A percentile compares a stretch with the other conserved stretches of the same genome.
Conservation (phyloP, 306 rosid species). For the Argentina anserina region DNA sequence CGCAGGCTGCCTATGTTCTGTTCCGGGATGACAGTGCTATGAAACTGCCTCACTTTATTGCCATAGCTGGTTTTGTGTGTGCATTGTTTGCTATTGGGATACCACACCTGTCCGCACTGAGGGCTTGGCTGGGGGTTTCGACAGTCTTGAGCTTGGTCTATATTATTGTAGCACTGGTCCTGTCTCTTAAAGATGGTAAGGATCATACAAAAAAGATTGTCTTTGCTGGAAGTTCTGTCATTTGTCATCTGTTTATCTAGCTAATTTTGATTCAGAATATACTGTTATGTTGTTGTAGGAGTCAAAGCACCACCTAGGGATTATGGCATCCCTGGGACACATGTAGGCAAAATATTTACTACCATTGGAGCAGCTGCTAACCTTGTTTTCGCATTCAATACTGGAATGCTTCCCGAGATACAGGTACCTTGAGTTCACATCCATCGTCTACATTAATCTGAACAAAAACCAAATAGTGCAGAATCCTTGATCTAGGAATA, state of each 20-base stretch:
- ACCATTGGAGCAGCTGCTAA: conserved; percentile 83
- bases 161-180: conserved; percentile 47
- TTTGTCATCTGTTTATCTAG: background rate
- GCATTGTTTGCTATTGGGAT: conserved; percentile 78
- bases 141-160: conserved; percentile 71
- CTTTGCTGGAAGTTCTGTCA: background rate
- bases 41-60: conserved; percentile 84
- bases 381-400: conserved; percentile 87
- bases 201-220: conserved; percentile 1
- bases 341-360: conserved; percentile 67
- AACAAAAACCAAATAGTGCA: background rate
- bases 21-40: conserved; percentile 52
- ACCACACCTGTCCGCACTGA: conserved; percentile 93
- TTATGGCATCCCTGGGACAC: conserved; percentile 66
- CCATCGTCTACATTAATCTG: background rate
- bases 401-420: conserved; percentile 99
- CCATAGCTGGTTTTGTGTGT: conserved; percentile 74
- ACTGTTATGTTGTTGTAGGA: conserved; percentile 39
- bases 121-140: conserved; percentile 87
- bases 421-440: conserved; percentile 53
- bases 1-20: conserved; percentile 77
- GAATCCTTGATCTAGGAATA: background rate
- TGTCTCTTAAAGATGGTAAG: conserved; percentile 79
- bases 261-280: background rate
- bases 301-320: conserved; percentile 65